phyloP scores from a whole-genome alignment of 2,329 filamentous ascomycete genomes.

The Aspergillus novoparasiticus region DNA sequence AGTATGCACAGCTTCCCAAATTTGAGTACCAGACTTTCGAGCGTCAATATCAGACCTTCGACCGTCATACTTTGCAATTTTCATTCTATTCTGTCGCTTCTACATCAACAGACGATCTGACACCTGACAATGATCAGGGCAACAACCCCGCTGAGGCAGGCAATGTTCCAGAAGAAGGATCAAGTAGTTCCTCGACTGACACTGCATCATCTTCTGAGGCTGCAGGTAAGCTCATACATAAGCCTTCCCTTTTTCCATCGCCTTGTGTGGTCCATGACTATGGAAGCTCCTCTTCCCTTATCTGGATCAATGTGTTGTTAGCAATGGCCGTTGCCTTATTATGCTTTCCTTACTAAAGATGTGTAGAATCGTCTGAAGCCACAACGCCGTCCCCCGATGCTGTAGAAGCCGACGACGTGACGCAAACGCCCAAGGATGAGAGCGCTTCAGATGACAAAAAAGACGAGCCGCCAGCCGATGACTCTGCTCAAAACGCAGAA shows the following conservation, averaged over 20 bases:
- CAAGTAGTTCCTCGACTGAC: slow-evolving; percentile 29
- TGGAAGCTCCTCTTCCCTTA: background rate
- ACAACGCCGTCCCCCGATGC: slow-evolving; percentile 28
- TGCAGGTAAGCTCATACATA: slow-evolving; percentile 30
- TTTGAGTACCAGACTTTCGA: slow-evolving; percentile 48
- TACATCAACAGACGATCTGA: slow-evolving; percentile 35
- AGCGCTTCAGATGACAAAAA: background rate
- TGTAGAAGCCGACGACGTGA: slow-evolving; percentile 14
- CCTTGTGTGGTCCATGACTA: background rate
- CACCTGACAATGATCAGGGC: slow-evolving; percentile 40
- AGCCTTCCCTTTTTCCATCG: background rate
- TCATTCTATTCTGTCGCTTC: slow-evolving; percentile 40
- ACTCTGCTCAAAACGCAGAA: slow-evolving; percentile 6
- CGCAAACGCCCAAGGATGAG: slow-evolving; percentile 12
- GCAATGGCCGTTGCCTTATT: background rate
- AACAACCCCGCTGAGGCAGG: slow-evolving; percentile 33
- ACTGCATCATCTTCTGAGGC: slow-evolving; percentile 27
- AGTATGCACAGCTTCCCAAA: slow-evolving; percentile 48
- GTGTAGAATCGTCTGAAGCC: slow-evolving; percentile 30
- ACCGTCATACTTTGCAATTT: slow-evolving; percentile 41
- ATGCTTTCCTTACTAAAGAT: slow-evolving; percentile 14
- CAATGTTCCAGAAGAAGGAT: slow-evolving; percentile 24
- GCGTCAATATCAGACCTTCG: slow-evolving; percentile 48
- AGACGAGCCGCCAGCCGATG: slow-evolving; percentile 11
- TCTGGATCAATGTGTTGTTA: background rate